Evolutionary conservation across 2,329 filamentous ascomycete genomes (phyloP), one percentile per base, ranked within the genome.

Genomic region (Pseudopyricularia javanii): DNA sequence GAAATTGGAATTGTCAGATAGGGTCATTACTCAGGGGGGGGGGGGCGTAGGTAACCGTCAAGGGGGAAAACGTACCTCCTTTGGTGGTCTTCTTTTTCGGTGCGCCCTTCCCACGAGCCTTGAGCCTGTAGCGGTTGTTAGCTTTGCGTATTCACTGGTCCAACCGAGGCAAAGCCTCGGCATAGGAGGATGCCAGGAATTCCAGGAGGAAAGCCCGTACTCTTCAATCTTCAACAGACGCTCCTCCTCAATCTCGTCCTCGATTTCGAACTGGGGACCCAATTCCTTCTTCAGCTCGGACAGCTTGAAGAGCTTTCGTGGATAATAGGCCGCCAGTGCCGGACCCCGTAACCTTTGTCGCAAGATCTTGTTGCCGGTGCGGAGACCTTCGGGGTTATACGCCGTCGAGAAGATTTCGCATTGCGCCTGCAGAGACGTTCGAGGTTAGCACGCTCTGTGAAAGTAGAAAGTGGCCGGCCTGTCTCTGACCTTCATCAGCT

Each of bases 371-470:
- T 93, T 96, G 63, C 93, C 93, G 60, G 88, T 81, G 56, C 93
- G 88, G 56, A 86, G 68, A 60, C 83, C 75, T 53, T 88, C 78
- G 26, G 93, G 93, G 70, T 98, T 98, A 75, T 83, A 97, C 52
- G 85, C 91, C 50, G 86, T 88, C 63, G 84, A 85, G 75, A 97
- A 98, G 72, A 97, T 81, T 67, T 84, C 82, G 77, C 89, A 95
- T 85, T 91, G 90, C 64, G 80, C 79, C 91, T 96, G 61, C 8
- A 17, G 24, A 15, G 7, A 4, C 48, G 35, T 56, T 40, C 22
- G 24, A 17, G 7, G n/a, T 17, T 50, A 11, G 2, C 2, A 22
- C 7, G 14, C 8, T 28, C 8, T 12, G 4, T 4, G 14, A 12
- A 11, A 9, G 7, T 17, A 14, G 2, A 45, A 26, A 8, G 22